phyloP scores from a whole-genome alignment of 176 grass and related monocot genomes.

The Paspalum notatum region DNA sequence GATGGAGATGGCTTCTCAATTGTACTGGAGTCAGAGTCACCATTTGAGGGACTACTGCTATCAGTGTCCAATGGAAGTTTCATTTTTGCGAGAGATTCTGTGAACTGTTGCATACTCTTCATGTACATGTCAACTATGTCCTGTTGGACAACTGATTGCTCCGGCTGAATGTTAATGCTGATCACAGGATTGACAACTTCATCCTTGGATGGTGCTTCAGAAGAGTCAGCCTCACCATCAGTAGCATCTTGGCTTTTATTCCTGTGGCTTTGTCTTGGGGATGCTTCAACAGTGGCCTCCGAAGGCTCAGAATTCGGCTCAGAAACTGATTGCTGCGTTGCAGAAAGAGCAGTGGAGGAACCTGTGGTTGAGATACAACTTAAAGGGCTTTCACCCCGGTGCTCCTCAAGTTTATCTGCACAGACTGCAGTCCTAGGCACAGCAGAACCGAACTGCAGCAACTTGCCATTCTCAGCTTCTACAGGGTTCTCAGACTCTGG shows the following conservation, averaged over 20 bases:
- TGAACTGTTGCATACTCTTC: conserved; percentile 99
- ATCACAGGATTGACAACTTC: conserved; percentile 60
- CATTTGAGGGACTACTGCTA: conserved; percentile 40
- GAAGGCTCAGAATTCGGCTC: conserved; percentile 41
- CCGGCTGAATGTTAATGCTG: conserved; percentile 66
- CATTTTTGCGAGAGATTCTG: conserved; percentile 90
- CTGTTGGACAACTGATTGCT: conserved; percentile 69
- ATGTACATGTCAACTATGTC: conserved; percentile 97
- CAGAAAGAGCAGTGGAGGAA: conserved; percentile 26
- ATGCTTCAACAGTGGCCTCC: conserved; percentile 21
- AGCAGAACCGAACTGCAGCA: conserved; percentile 35
- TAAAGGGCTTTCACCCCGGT: conserved; percentile 47
- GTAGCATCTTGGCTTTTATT: conserved; percentile 60
- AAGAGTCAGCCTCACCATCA: conserved; percentile 76
- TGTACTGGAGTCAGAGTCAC: conserved; percentile 40
- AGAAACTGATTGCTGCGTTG: conserved; percentile 42
- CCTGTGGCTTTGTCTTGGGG: conserved; percentile 45
- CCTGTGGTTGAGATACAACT: conserved; percentile 75
- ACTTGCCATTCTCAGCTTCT: conserved; percentile 45
- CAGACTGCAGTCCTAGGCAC: conserved; percentile 48
- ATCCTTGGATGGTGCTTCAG: conserved; percentile 33
- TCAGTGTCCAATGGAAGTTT: conserved; percentile 84
- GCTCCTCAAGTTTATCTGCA: conserved; percentile 25
- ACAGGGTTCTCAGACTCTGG: conserved; percentile 38
- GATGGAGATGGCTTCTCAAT: conserved; percentile 55